Percentiles rank a stretch among this genome's conserved stretches.
Evolutionary conservation across 1,284 basidiomycete species (phyloP).

Genomic region (Ceratobasidium sp.): DNA sequence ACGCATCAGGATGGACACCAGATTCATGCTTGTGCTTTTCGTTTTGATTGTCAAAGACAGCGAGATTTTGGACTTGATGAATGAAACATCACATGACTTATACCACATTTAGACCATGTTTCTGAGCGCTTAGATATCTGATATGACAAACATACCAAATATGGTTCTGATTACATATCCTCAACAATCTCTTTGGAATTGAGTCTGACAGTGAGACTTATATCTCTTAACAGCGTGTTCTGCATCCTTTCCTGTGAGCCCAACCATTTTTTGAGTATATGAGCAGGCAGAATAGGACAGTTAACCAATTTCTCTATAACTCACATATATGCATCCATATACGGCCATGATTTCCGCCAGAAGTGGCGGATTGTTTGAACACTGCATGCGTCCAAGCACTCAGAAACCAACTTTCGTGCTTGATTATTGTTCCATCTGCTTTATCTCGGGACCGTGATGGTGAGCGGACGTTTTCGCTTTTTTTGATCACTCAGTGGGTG

Average conservation of each 20-base stretch:
- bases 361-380: constrained; percentile 1
- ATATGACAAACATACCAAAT: neutral
- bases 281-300: too few relatives aligned
- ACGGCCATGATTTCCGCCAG: constrained; percentile 9
- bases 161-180: too few relatives aligned
- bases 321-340: constrained; percentile 31
- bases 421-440: neutral
- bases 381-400: constrained; percentile 13
- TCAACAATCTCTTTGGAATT: too few relatives aligned
- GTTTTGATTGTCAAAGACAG: too few relatives aligned
- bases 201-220: neutral
- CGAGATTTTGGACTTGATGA: neutral
- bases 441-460: neutral
- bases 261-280: too few relatives aligned
- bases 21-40: too few relatives aligned
- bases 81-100: constrained; percentile 1
- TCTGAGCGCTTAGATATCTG: neutral
- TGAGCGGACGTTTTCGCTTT: neutral
- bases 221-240: constrained; percentile 18
- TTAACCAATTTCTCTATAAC: too few relatives aligned
- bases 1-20: too few relatives aligned
- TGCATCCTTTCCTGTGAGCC: constrained; percentile 6
- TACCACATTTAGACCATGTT: neutral
- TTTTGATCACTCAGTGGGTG: neutral
- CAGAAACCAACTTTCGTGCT: neutral